Base-by-base conservation (phyloP, 352 stramenopile genomes). In the Hyaloperonospora brassicae region DNA sequence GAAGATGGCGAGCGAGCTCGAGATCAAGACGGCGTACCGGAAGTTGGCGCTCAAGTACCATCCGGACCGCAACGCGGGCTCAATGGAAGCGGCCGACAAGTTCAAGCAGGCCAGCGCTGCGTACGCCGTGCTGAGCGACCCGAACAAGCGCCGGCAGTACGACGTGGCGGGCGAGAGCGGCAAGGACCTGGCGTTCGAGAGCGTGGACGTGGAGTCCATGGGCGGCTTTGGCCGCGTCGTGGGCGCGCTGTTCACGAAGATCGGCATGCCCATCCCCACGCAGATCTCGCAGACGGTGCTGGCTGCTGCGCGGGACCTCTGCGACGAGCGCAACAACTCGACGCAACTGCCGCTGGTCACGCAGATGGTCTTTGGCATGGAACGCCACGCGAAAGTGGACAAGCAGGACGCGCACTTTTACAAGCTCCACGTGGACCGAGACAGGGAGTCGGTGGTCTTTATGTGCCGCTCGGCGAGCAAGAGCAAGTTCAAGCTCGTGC, bases 1-100 rank as follows among this genome's bases (percentile, higher is more conserved):
- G 27, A 87, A 87, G 56, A 79, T 82, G 39, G 72, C 87, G 34
- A 93, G 82, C 34, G 84, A 94, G 64, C 74, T 93, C 50, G 87
- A 96, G 62, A 95, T 96, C 68, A 95, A 95, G 66, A 76, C 67
- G 17, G 78, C 84, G 24, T 96, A 95, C 75, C 78, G 81, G 49
- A 95, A 94, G 68, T 68, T 95, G 40, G 84, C 84, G 54, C 80
- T 94, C 61, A 93, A 95, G 67, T 90, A 88, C 59, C 87, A 96
- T 55, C 87, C 87, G 17, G 87, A 96, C 61, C 82, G 84, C 56
- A 93, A 95, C 47, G 77, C 76, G 22, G 84, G 85, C 57, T 86
- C 76, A 21, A 65, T 68, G 39, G 84, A 90, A 21, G 84, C 84
- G 7, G 76, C 73, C 23, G 80, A 94, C 47, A 79, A 88, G 59